Evolutionary conservation across 345 rosid species (phyloP).

Genomic region (Eucalyptus regnans): DNA sequence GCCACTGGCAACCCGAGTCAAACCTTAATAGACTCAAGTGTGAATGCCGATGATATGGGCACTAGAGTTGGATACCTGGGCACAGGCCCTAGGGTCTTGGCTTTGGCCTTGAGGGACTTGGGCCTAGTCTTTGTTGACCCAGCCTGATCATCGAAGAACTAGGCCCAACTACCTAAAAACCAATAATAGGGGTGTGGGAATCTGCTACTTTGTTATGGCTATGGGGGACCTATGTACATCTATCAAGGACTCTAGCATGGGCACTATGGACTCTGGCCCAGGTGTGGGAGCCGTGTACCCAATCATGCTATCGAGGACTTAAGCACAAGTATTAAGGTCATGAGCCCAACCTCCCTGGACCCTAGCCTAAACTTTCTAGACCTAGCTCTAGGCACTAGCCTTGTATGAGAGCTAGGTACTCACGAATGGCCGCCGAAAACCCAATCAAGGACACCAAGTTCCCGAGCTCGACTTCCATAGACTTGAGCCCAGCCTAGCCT

Average conservation of each 20-base stretch:
- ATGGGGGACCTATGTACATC: too few species aligned
- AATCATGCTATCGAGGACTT: not conserved
- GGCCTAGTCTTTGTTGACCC: not conserved
- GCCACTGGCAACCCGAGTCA: not conserved
- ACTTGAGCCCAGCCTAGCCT: too few species aligned
- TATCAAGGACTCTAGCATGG: too few species aligned
- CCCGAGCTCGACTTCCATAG: not conserved
- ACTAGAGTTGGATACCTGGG: not conserved
- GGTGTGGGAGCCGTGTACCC: too few species aligned
- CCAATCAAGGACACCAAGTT: not conserved
- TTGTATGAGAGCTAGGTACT: too few species aligned
- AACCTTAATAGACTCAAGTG: not conserved
- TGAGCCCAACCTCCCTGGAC: too few species aligned
- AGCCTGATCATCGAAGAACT: too few species aligned
- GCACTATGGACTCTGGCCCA: too few species aligned
- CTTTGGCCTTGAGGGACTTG: not conserved
- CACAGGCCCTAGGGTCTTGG: not conserved
- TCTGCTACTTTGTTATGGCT: fast-evolving
- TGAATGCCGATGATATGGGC: not conserved
- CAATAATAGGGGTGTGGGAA: not conserved
- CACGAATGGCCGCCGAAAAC: fast-evolving
- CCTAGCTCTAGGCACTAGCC: too few species aligned
- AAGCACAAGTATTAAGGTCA: not conserved
- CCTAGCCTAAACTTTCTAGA: too few species aligned
- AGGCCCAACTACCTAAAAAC: not conserved